Base-by-base conservation (phyloP, 805 yeast species). In the Kazachstania africana region DNA sequence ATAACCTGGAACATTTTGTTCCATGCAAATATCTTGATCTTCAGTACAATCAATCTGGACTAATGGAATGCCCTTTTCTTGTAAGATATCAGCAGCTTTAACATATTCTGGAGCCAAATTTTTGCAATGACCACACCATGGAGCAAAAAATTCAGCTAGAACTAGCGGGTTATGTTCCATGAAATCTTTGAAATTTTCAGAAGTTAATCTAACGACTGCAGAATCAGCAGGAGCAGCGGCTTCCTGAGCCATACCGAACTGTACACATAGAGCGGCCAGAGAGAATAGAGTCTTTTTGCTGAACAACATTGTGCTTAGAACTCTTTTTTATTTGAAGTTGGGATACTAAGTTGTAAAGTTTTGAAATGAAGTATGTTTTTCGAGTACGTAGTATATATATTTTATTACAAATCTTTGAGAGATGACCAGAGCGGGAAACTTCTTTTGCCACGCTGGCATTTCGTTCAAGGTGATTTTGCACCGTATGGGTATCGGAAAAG, bases 81-180 rank as follows among this genome's bases (percentile, higher is more conserved):
- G 65, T 13, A 50, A 45, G 44, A 76, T 74, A 31, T 88, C 83
- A 32, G 94, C 94, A 32, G 94, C 94, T 45, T 70, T 58, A 32
- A 74, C 64, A 44, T 68, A 81, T 57, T 83, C 78, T 22, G 95
- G 95, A 9, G 84, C 94, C 42, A 83, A 62, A 30, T 70, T 70
- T 66, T 87, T 84, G 69, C 96, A 87, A 63, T 87, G 91, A 12
- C 95, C 95, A 68, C 96, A 87, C 96, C 97, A 88, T 55, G 96
- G 94, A 12, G 94, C 94, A 56, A 78, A 83, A 60, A 83, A 83
- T 60, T 83, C 94, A 14, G 88, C 79, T 39, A 83, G 62, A 15
- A 83, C 93, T 44, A 87, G 66, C 22, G 84, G 80, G 63, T 87
- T 79, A 34, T 68, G 72, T 29, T 62, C 59, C 41, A 88, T 59